Percentiles rank a stretch among this genome's conserved stretches.
phyloP scores from a whole-genome alignment of 2,329 filamentous ascomycete species.

The Sordariomycetes sp. region DNA sequence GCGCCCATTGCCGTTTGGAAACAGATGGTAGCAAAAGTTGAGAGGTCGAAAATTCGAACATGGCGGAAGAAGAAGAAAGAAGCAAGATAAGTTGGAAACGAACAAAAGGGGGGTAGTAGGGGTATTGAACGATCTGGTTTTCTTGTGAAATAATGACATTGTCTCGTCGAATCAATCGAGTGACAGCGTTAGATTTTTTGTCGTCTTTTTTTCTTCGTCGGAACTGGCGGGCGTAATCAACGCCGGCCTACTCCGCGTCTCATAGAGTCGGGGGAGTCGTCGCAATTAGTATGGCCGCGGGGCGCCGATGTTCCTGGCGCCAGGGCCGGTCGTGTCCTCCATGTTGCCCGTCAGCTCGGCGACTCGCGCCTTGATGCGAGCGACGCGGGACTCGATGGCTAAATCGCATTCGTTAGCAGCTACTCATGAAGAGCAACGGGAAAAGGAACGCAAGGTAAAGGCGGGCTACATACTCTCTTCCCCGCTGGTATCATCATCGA shows the following conservation, averaged over 20 bases:
- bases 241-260: no score
- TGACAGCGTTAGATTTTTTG: not conserved
- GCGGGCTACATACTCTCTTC: conserved; percentile 72
- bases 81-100: not conserved
- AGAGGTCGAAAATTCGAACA: not conserved
- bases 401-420: conserved; percentile 10
- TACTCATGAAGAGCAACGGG: not conserved
- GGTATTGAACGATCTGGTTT: not conserved
- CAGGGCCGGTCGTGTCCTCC: conserved; percentile 38
- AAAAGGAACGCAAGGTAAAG: not conserved
- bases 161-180: not conserved
- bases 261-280: not conserved
- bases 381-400: conserved; percentile 94
- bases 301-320: conserved; percentile 9
- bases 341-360: conserved; percentile 84
- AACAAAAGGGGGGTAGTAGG: not conserved
- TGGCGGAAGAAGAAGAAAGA: not conserved
- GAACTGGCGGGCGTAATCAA: no score
- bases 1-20: not conserved
- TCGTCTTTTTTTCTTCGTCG: no score
- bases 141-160: not conserved
- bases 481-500: conserved; percentile 78
- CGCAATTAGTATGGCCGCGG: not conserved
- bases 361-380: conserved; percentile 93
- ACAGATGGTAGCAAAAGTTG: not conserved